Evolutionary conservation across 306 rosid species (phyloP), one percentile per base, ranked within the genome.

Genomic region (Sesbania bispinosa): DNA sequence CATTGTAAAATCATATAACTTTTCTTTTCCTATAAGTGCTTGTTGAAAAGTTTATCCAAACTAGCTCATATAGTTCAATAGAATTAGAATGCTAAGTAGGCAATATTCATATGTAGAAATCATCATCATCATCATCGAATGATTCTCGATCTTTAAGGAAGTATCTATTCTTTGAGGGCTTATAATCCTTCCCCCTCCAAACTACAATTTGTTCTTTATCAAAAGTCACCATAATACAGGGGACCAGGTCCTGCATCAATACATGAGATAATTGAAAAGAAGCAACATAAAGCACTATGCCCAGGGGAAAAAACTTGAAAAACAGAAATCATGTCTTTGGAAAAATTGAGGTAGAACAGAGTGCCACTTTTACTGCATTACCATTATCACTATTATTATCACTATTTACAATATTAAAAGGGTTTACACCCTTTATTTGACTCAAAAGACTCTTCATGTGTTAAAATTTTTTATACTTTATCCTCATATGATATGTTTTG

Each of bases 141-240:
- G 52, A 11, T 57, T 85, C 88, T 13, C 79, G 69, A 52, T 79
- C 86, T 4, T 81, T 23, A 61, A 84, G 51, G 27, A 78, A 85
- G 79, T 71, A 71, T 36, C 78, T 84, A 59, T 62, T 66, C 39
- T 74, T 81, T 0, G 43, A 46, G 62, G 89, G 86, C 62, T 69
- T 59, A 51, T 84, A 88, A 55, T 80, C 86, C 43, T 75, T 70
- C 21, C 97, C 97, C 75, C 96, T 89, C 97, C 96, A 92, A 66
- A 82, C 80, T 62, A 92, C 97, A 84, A 89, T 75, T 77, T 89
- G 96, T 77, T 89, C 92, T 51, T 87, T 92, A 4, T 89, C 96
- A 77, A 92, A 92, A 3, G 91, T 87, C 54, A 92, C 93, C 80
- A 79, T 87, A 43, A 92, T 75, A 74, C 97, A 87, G 71, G 97